Evolutionary conservation across 1,284 basidiomycete species (phyloP), one percentile per base, ranked within the genome.

Genomic region (Irpex lacteus): DNA sequence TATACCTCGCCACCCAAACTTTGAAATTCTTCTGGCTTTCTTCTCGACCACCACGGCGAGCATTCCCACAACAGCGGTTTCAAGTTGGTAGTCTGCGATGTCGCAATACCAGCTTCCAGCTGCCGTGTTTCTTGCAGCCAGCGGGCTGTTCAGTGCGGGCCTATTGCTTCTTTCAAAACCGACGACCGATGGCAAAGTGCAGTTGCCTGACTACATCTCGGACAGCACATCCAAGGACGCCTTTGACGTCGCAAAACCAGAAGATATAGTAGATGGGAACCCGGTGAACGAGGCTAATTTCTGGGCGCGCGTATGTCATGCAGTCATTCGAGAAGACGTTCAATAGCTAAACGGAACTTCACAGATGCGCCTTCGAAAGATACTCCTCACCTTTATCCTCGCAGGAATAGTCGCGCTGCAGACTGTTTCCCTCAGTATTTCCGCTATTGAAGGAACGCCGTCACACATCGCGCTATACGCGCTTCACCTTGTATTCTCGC

Each of bases 201-300:
- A 84, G 60, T 81, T 92, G 21, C 84, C 87, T 36, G 73, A 75
- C 3, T 74, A 59, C 26, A 34, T 63, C 15, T 38, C 80, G 66
- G 73, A 72, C 11, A 77, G 78, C 49, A 75, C 77, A 2, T 67
- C 71, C 60, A 77, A 72, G 36, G 94, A 96, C 73, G 87, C 92
- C 2, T 95, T 95, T 73, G 87, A 95, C 68, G 85, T 95, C 40
- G 84, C 87, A 34, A 87, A 78, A 52, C 84, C 89, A 2, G 86
- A 89, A 69, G 90, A 95, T 71, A 71, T 86, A 38, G 70, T 88
- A 11, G 90, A 96, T 70, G 94, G 94, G 1, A 85, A 86, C 61
- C 90, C 92, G 8, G 81, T 96, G 55, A 79, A 92, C 19, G 88
- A 85, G 60, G 83, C 84, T 9, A 77, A 69, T 13, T 96, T 96